phyloP scores from a whole-genome alignment of 1,284 basidiomycete genomes.

The Salmacisia buchloeana region DNA sequence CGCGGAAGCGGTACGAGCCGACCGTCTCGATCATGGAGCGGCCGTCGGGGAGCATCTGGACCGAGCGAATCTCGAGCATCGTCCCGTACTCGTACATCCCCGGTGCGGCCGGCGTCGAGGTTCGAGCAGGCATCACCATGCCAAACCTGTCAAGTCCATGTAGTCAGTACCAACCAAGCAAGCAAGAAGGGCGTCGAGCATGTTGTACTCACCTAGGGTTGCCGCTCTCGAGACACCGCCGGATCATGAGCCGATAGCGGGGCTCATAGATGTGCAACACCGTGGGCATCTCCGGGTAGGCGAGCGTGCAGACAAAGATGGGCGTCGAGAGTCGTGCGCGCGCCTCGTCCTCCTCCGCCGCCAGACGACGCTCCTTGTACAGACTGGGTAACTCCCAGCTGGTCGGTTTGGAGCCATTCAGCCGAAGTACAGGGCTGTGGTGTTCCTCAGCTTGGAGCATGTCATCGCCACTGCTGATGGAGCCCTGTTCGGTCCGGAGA shows the following conservation, averaged over 20 bases:
- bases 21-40: constrained; percentile 81
- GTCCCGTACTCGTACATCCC: constrained; percentile 72
- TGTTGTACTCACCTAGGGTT: constrained; percentile 53
- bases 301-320: constrained; percentile 81
- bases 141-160: constrained; percentile 60
- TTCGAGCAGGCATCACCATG: constrained; percentile 71
- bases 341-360: constrained; percentile 69
- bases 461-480: no score
- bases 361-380: constrained; percentile 58
- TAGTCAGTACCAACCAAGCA: not conserved
- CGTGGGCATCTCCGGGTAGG: constrained; percentile 83
- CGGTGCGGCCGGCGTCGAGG: constrained; percentile 52
- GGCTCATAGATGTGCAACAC: constrained; percentile 89
- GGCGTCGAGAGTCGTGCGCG: constrained; percentile 75
- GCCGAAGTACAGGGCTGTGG: no score
- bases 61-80: constrained; percentile 80
- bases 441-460: no score
- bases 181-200: not conserved
- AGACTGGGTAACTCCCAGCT: constrained; percentile 27
- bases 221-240: constrained; percentile 73
- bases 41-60: constrained; percentile 82
- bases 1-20: constrained; percentile 75
- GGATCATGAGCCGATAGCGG: constrained; percentile 81
- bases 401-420: constrained; percentile 15
- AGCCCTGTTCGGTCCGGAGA: no score